Percentiles rank a stretch among this genome's conserved stretches.
phyloP scores from a whole-genome alignment of 306 rosid genomes.

The Rosa lucieae region DNA sequence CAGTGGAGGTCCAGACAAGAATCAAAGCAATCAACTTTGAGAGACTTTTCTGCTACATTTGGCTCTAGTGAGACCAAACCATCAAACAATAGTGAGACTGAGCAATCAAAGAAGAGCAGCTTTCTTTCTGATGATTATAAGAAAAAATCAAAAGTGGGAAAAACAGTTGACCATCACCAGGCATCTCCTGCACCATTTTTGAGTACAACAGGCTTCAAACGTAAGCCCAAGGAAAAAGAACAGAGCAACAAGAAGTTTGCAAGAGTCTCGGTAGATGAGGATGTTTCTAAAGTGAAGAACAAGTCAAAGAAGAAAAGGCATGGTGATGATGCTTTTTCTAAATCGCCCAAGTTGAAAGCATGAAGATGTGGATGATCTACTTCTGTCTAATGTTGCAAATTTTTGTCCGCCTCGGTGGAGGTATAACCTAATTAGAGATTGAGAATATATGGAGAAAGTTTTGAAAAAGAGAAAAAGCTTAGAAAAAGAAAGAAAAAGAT shows the following conservation, averaged over 20 bases:
- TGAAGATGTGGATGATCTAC: slow-evolving; percentile 1
- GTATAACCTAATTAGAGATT: neutral
- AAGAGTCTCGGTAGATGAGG: slow-evolving; percentile 32
- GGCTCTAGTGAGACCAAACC: slow-evolving; percentile 57
- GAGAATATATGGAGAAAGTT: neutral
- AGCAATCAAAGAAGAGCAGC: slow-evolving; percentile 37
- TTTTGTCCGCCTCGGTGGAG: neutral
- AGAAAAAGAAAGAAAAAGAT: slow-evolving; percentile 8
- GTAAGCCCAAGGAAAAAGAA: slow-evolving; percentile 43
- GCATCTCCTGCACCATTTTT: slow-evolving; percentile 61
- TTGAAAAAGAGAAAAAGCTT: neutral
- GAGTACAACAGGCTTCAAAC: slow-evolving; percentile 46
- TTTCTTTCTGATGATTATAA: slow-evolving; percentile 52
- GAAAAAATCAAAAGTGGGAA: slow-evolving; percentile 47
- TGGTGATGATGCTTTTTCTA: neutral
- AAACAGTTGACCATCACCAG: slow-evolving; percentile 58
- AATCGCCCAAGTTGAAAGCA: slow-evolving; percentile 5
- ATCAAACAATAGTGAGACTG: slow-evolving; percentile 29
- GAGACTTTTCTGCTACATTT: slow-evolving; percentile 66
- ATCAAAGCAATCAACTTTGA: slow-evolving; percentile 70
- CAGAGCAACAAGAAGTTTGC: slow-evolving; percentile 34
- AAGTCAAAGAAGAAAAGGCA: slow-evolving; percentile 26
- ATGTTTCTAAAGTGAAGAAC: slow-evolving; percentile 34
- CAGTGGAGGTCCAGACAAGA: slow-evolving; percentile 87
- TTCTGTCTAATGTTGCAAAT: neutral